A percentile compares a stretch with the other conserved stretches of the same genome.
Conservation (phyloP, 164 flowering plant genomes). For the Akebia trifoliata region DNA sequence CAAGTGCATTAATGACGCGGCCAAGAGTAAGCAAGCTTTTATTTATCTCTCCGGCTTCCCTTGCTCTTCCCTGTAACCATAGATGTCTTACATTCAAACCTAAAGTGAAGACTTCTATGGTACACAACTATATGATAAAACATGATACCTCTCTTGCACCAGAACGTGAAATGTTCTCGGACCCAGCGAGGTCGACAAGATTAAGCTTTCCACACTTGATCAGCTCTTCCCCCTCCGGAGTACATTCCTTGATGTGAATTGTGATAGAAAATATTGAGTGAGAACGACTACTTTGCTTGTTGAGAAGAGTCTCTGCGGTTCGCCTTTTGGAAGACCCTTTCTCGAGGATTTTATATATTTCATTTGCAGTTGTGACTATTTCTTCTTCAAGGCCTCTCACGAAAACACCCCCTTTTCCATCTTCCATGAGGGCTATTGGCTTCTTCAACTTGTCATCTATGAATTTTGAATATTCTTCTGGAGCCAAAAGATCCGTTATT, state of each 20-base stretch:
- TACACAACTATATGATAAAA: too few relatives aligned
- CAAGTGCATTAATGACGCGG: constrained; percentile 79
- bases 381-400: constrained; percentile 90
- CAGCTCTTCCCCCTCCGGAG: constrained; percentile 81
- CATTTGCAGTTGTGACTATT: constrained; percentile 68
- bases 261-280: constrained; percentile 87
- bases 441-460: constrained; percentile 74
- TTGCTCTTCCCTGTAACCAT: constrained; percentile 63
- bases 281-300: constrained; percentile 88
- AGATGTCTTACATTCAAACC: background rate
- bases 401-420: constrained; percentile 84
- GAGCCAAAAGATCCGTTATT: constrained; percentile 72
- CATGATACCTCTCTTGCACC: constrained; percentile 89
- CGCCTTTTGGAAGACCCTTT: constrained; percentile 80
- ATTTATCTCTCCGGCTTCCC: constrained; percentile 92
- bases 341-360: constrained; percentile 80
- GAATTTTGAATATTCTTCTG: constrained; percentile 49
- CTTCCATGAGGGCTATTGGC: constrained; percentile 85
- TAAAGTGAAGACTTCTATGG: background rate
- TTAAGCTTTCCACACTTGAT: constrained; percentile 87
- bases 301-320: constrained; percentile 81
- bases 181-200: constrained; percentile 89
- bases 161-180: constrained; percentile 88
- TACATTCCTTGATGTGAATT: constrained; percentile 83
- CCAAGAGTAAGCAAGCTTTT: constrained; percentile 88